These are phyloP conservation scores for Solanum sitiens DNA, from an alignment of 257 asterid species.

Conservation along the genomic window DNA sequence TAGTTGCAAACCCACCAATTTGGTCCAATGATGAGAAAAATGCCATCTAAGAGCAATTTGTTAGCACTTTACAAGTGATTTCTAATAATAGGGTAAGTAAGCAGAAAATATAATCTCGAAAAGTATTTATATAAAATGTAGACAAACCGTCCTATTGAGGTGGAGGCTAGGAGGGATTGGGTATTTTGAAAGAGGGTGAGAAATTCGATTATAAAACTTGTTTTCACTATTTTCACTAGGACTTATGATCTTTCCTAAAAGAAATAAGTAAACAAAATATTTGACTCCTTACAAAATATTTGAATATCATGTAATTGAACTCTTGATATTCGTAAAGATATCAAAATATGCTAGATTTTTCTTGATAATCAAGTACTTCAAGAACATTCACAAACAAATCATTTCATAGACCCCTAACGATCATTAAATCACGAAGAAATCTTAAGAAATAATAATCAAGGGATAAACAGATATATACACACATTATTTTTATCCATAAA, in stretches of 20 bases:
- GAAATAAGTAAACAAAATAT: not conserved
- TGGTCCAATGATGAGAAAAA: slow-evolving; percentile 32
- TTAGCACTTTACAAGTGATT: not conserved
- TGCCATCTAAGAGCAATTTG: slow-evolving; percentile 33
- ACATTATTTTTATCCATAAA: too few species aligned
- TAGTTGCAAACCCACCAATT: slow-evolving; percentile 30
- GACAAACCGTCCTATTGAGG: not conserved
- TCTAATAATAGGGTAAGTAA: not conserved
- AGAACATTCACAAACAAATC: not conserved
- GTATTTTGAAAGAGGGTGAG: not conserved
- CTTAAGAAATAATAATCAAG: not conserved
- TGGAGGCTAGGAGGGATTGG: not conserved
- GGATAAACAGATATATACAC: too few species aligned
- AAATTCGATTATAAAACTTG: not conserved
- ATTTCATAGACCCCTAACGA: rapidly evolving
- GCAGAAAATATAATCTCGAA: too few species aligned
- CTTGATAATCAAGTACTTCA: too few species aligned
- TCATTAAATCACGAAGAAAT: not conserved
- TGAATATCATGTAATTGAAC: too few species aligned
- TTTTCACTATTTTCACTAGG: not conserved
- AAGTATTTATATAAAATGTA: not conserved
- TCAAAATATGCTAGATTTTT: not conserved
- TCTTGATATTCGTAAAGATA: too few species aligned
- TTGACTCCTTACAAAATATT: not conserved
- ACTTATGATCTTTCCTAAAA: not conserved